phyloP scores from a whole-genome alignment of 805 yeast species.

The Cyberlindnera amylophila region DNA sequence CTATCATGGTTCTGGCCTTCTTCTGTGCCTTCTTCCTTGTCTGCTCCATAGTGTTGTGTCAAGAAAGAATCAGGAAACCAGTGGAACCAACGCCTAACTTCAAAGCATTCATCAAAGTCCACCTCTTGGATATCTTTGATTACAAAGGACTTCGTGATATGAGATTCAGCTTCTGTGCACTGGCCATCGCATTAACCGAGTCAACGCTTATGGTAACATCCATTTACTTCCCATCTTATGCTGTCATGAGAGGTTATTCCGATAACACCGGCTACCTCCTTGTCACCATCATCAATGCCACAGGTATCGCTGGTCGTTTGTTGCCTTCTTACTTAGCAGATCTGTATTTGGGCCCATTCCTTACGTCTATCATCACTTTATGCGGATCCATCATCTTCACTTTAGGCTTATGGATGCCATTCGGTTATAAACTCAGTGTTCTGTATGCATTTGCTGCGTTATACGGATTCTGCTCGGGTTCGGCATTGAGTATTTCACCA shows the following conservation, averaged over 20 bases:
- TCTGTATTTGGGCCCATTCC: conserved; percentile 45
- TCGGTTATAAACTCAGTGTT: conserved; percentile 32
- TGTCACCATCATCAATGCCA: conserved; percentile 41
- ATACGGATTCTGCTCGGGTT: conserved; percentile 52
- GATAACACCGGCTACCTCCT: conserved; percentile 42
- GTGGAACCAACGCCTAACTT: background rate
- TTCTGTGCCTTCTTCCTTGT: conserved; percentile 28
- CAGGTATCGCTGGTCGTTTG: conserved; percentile 43
- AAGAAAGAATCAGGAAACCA: conserved; percentile 30
- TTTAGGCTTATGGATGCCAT: conserved; percentile 38
- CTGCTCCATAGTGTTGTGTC: conserved; percentile 26
- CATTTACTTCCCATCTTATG: conserved; percentile 50
- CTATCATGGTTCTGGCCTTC: conserved; percentile 45
- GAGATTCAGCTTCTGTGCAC: conserved; percentile 39
- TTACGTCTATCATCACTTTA: conserved; percentile 40
- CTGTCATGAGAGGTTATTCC: conserved; percentile 43
- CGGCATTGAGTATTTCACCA: conserved; percentile 52
- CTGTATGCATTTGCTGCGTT: conserved; percentile 42
- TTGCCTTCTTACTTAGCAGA: conserved; percentile 42
- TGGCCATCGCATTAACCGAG: conserved; percentile 39
- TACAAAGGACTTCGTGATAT: conserved; percentile 37
- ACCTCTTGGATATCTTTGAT: conserved; percentile 25
- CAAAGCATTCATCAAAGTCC: conserved; percentile 10
- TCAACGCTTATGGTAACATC: conserved; percentile 33
- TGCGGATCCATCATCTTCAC: conserved; percentile 29